These are phyloP conservation scores for Penicilliopsis zonata DNA, from an alignment of 495 filamentous ascomycete genomes.

Conservation along the genomic window DNA sequence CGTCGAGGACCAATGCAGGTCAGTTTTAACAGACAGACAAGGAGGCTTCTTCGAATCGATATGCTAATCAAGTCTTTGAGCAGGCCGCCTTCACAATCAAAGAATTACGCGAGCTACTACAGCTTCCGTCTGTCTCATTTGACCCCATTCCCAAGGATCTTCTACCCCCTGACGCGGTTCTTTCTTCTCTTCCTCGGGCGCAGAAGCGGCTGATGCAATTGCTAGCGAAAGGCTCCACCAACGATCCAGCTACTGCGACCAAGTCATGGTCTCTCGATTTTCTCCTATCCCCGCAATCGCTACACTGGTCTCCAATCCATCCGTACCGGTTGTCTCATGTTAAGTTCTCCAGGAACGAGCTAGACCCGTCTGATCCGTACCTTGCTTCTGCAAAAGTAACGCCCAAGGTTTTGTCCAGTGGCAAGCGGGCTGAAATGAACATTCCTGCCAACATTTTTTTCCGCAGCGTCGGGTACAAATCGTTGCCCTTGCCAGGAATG, in stretches of 20 bases:
- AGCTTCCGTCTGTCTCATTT: slow-evolving; percentile 62
- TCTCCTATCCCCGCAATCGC: slow-evolving; percentile 60
- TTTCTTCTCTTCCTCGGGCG: slow-evolving; percentile 55
- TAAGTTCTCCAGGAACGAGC: slow-evolving; percentile 52
- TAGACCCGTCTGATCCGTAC: slow-evolving; percentile 34
- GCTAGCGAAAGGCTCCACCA: slow-evolving; percentile 56
- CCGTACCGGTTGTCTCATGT: slow-evolving; percentile 42
- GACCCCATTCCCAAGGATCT: slow-evolving; percentile 52
- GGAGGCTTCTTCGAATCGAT: slow-evolving; percentile 3
- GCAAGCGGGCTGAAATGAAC: slow-evolving; percentile 36
- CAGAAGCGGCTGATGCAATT: slow-evolving; percentile 69
- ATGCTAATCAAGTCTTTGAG: slow-evolving; percentile 5
- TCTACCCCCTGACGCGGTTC: slow-evolving; percentile 43
- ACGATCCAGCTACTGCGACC: slow-evolving; percentile 25
- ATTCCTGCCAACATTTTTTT: slow-evolving; percentile 59
- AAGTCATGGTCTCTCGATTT: slow-evolving; percentile 81
- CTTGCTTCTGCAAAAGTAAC: slow-evolving; percentile 28
- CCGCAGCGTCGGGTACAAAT: slow-evolving; percentile 86
- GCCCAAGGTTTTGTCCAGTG: slow-evolving; percentile 22
- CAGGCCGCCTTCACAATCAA: slow-evolving; percentile 90
- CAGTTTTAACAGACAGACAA: slow-evolving; percentile 5
- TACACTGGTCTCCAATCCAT: slow-evolving; percentile 38
- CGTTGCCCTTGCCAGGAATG: slow-evolving; percentile 63
- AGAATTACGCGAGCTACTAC: slow-evolving; percentile 76
- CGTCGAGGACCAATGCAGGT: slow-evolving; percentile 81